Evolutionary conservation across 2,329 filamentous ascomycete genomes (phyloP), one percentile per base, ranked within the genome.

Genomic region (Exophiala mesophila): DNA sequence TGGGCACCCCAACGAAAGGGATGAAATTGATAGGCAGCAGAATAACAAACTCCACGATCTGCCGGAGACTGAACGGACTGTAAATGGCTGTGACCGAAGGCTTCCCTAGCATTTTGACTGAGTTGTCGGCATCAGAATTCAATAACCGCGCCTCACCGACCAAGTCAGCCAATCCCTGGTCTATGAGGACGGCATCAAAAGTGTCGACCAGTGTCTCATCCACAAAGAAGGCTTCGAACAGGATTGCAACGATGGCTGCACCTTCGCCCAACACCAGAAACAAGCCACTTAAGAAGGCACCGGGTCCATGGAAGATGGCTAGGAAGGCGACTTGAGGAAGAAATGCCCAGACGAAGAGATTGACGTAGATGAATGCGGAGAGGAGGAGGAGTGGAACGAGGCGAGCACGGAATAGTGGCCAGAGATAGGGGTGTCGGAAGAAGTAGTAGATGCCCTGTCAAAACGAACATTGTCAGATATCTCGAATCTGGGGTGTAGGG

Each of bases 291-390:
- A 95, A 67, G 85, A 88, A 94, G n/a, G 92, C 92, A 20, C 82
- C 82, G 45, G 80, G 66, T 16, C 85, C 85, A 57, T 97, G 89
- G 62, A 96, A 97, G 54, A 97, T 78, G 12, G 85, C 82, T 16
- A 98, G 76, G 57, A 98, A 86, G 1, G 86, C 85, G 42, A 88
- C 88, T 61, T 97, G 87, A 0, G 90, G 90, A 2, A 96, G 67
- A 55, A 94, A 97, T 1, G 87, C 74, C 64, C 92, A 94, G 9
- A 87, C 72, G 64, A 97, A 97, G 15, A 97, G 78, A 15, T 94
- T 71, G n/a, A 82, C 69, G 49, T 95, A 86, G 10, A 96, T 84
- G 41, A 92, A 78, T 10, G 83, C 69, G 0, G 89, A 95, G 9
- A 96, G 82, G 10, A 96, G 69, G 2, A 85, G 77, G 19, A 94